Evolutionary conservation across 257 asterid genomes (phyloP).

Genomic region (Scutellaria galericulata): DNA sequence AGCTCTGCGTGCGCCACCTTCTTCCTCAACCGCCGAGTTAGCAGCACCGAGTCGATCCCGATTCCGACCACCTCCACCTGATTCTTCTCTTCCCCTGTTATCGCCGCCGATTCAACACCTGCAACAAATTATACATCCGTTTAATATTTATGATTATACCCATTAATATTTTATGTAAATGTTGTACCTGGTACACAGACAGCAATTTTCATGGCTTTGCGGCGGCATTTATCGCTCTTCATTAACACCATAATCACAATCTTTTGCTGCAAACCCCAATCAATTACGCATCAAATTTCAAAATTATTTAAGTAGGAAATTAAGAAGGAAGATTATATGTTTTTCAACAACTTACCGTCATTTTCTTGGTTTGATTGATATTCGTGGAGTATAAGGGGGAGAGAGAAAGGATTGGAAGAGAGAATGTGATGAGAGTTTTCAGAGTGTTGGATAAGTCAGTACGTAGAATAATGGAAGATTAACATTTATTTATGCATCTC

Average conservation of each 20-base stretch:
- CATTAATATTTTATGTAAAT: not conserved
- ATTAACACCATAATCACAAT: slow-evolving; percentile 48
- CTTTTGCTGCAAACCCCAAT: slow-evolving; percentile 49
- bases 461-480: too few relatives aligned
- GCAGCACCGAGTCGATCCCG: slow-evolving; percentile 48
- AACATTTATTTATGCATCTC: too few relatives aligned
- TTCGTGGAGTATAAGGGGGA: too few relatives aligned
- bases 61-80: slow-evolving; percentile 51
- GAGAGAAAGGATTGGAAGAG: too few relatives aligned
- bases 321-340: not conserved
- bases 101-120: slow-evolving; percentile 46
- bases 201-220: slow-evolving; percentile 43
- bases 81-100: slow-evolving; percentile 41
- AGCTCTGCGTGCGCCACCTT: slow-evolving; percentile 48
- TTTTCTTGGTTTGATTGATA: not conserved
- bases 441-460: too few relatives aligned
- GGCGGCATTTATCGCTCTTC: slow-evolving; percentile 38
- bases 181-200: slow-evolving; percentile 34
- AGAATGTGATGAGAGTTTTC: too few relatives aligned
- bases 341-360: not conserved
- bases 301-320: not conserved
- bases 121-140: not conserved
- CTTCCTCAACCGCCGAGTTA: slow-evolving; percentile 46
- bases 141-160: not conserved
- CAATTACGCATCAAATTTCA: not conserved